Base-by-base conservation (phyloP, 345 rosid species). In the Rubroshorea leprosula region DNA sequence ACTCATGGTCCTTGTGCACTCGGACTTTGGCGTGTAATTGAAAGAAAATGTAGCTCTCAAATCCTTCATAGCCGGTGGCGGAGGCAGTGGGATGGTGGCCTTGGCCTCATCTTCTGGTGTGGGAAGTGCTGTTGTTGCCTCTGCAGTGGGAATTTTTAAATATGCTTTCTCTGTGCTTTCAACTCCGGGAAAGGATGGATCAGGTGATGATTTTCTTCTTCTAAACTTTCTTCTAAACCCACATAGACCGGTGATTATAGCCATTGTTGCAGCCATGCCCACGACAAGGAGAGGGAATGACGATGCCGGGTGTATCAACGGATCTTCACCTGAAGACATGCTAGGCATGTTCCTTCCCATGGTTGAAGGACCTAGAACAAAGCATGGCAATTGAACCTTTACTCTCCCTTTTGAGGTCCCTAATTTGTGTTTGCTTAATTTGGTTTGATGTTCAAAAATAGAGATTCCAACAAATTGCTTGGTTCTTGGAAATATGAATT, bases 341-440 rank as follows among this genome's bases (percentile, higher is more conserved):
- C 57, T 74, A 16, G 74, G 71, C 53, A 66, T 19, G 41, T 54
- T 74, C 63, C 87, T 78, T 63, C 79, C 79, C 76, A 72, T 76
- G 6, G 54, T 60, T 46, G 16, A 45, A 20, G 41, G 24, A 17
- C 62, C 49, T 23, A 14, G 8, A 31, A 3, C 1, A 47, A 38
- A 23, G 31, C 9, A 23, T 16, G n/a, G n/a, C 29, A 50, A 48
- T 25, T 16, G 13, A 38, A 20, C 17, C 10, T 48, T 48, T 17
- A 20, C 15, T 14, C 57, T 18, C 22, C 31, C 29, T 29, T 5
- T 31, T 20, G 25, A 47, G 8, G 14, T 19, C 49, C 15, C 6
- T 5, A 7, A 0, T 15, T 17, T 51, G 35, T 55, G 41, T 35
- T 35, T 35, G 41, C 31, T 27, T 27, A 15, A 6, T 23, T 14